Conservation (phyloP, 495 filamentous ascomycete species). For the Tuber brumale region DNA sequence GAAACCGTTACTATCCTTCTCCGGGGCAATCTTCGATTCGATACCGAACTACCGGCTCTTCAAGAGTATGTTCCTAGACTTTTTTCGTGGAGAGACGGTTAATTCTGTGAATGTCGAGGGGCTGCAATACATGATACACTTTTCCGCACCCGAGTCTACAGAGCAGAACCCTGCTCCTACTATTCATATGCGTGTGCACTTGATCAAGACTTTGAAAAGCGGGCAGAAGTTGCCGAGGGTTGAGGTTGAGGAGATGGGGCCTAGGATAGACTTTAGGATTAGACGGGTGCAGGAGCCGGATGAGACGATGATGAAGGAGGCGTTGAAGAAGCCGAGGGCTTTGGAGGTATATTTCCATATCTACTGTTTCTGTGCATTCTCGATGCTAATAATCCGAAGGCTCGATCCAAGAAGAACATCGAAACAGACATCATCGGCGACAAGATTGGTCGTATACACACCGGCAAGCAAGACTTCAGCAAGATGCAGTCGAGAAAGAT, state of each 20-base stretch:
- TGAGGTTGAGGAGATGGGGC: constrained; percentile 91
- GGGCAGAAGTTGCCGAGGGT: constrained; percentile 82
- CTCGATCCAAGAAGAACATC: constrained; percentile 80
- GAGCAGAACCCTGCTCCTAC: constrained; percentile 55
- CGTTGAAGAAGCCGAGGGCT: constrained; percentile 73
- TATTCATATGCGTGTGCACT: constrained; percentile 77
- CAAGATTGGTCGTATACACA: constrained; percentile 88
- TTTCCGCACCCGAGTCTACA: constrained; percentile 67
- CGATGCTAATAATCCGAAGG: constrained; percentile 11
- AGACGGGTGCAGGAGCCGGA: constrained; percentile 75
- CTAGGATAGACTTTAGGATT: constrained; percentile 86
- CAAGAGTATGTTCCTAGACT: constrained; percentile 81
- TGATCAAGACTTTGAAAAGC: constrained; percentile 73
- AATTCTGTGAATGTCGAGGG: constrained; percentile 87
- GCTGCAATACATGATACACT: constrained; percentile 75
- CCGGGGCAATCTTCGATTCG: constrained; percentile 76
- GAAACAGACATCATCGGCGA: constrained; percentile 85
- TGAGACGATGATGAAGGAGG: constrained; percentile 73
- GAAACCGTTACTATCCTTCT: constrained; percentile 81
- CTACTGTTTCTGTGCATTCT: background rate
- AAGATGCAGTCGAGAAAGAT: constrained; percentile 95
- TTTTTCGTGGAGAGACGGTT: constrained; percentile 73
- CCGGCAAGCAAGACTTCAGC: constrained; percentile 81
- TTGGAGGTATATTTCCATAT: constrained; percentile 54
- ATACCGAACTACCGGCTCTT: constrained; percentile 69